These are phyloP conservation scores for Trichomonas vaginalis DNA, from an alignment of 208 protist species.

Conservation along the genomic window DNA sequence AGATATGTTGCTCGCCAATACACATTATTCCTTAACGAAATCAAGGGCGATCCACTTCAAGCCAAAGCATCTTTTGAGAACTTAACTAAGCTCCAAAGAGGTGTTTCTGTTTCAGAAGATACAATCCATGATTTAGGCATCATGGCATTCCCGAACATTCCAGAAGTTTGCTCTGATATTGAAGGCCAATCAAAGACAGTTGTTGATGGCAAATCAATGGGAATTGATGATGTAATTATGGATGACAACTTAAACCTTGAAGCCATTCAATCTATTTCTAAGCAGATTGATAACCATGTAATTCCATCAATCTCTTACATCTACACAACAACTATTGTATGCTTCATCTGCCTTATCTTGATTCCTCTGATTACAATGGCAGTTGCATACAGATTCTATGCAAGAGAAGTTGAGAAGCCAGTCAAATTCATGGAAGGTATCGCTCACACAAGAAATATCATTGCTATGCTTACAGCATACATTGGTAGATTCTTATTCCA, in stretches of 20 bases:
- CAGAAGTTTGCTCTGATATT: not conserved
- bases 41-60: not conserved
- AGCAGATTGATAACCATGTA: not conserved
- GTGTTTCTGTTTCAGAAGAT: not conserved
- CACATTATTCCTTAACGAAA: not conserved
- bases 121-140: not conserved
- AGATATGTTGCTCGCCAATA: not conserved
- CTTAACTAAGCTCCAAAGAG: not conserved
- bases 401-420: not conserved
- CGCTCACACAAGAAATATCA: not conserved
- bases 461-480: not conserved
- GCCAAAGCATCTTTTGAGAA: not conserved
- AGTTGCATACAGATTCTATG: not conserved
- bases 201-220: not conserved
- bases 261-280: not conserved
- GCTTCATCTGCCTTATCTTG: not conserved
- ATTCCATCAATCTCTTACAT: not conserved
- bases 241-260: not conserved
- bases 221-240: not conserved
- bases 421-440: not conserved
- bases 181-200: not conserved
- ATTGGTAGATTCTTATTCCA: not conserved
- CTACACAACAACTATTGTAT: not conserved
- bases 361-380: not conserved
- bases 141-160: not conserved